A percentile compares a stretch with the other conserved stretches of the same genome.
Evolutionary conservation across 805 yeast species (phyloP).

Genomic region (Candida incommunis): DNA sequence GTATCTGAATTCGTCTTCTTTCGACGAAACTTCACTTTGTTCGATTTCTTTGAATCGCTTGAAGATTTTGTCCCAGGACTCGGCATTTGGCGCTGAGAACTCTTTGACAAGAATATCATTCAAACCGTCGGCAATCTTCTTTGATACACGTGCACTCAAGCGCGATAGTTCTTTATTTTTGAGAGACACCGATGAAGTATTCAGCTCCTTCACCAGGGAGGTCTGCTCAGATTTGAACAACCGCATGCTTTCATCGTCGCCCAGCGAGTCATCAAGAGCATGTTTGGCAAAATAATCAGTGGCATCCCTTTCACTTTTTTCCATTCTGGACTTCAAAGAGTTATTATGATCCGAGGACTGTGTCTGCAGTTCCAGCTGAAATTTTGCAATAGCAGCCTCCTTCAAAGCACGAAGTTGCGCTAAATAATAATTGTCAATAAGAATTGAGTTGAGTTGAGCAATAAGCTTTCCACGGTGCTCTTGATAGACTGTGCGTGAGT

Average conservation of each 20-base stretch:
- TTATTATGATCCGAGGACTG: constrained; percentile 6
- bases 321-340: constrained; percentile 18
- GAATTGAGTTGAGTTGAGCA: constrained; percentile 30
- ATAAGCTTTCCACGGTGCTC: constrained; percentile 41
- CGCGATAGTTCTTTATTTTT: not conserved
- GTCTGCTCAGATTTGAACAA: not conserved
- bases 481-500: constrained; percentile 48
- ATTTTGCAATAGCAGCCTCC: constrained; percentile 20
- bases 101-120: constrained; percentile 13
- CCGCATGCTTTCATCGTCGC: not conserved
- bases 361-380: constrained; percentile 9
- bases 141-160: constrained; percentile 13
- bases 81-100: constrained; percentile 34
- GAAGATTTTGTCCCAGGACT: constrained; percentile 49
- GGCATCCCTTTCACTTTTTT: constrained; percentile 12
- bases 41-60: constrained; percentile 26
- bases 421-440: constrained; percentile 28
- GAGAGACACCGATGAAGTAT: not conserved
- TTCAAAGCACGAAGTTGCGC: constrained; percentile 27
- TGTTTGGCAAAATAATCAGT: constrained; percentile 17
- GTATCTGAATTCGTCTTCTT: not conserved
- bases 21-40: not conserved
- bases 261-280: not conserved
- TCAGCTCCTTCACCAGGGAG: not conserved
- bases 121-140: constrained; percentile 23